Evolutionary conservation across 257 asterid genomes (phyloP), one percentile per base, ranked within the genome.

Genomic region (Haberlea rhodopensis): DNA sequence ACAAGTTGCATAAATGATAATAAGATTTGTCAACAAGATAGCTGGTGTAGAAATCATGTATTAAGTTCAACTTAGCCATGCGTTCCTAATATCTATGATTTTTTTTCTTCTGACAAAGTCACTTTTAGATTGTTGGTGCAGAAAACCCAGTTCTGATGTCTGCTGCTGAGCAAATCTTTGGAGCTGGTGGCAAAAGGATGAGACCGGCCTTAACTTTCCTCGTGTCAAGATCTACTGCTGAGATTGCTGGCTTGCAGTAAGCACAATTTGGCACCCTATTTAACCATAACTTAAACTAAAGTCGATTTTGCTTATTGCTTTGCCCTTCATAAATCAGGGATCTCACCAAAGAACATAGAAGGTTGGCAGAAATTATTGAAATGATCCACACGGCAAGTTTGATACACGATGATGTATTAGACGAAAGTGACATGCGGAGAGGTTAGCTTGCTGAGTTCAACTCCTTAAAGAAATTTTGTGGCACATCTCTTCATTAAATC

Each of bases 311-410:
- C 31, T 76, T 48, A 20, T 48, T 26, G 26, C 27, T 7, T n/a
- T 63, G 18, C 46, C 18, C 4, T 59, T 65, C 16, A 24, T 71
- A 67, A 32, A 69, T 65, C 78, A 89, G 97, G 81, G 99, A 94
- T 61, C 88, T 90, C 57, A 84, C 95, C 3, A 83, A 72, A 68
- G 89, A 94, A 66, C 99, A 94, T 62, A 83, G 95, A 74, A 79
- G 97, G 72, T 76, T 90, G 76, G 99, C 97, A 13, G 99, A 94
- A 78, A 94, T 90, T 71, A 94, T 94, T 65, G 99, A 94, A 76
- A 90, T 94, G 97, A 90, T 94, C 68, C 99, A 94, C 78, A 90
- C 99, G 1, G 99, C 99, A 61, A 90, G 97, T 73, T 79, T 94
- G 82, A 87, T 94, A 77, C 99, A 94, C 21, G 99, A 94, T 71